Conservation (phyloP, 805 yeast genomes). For the Schwanniomyces polymorphus region DNA sequence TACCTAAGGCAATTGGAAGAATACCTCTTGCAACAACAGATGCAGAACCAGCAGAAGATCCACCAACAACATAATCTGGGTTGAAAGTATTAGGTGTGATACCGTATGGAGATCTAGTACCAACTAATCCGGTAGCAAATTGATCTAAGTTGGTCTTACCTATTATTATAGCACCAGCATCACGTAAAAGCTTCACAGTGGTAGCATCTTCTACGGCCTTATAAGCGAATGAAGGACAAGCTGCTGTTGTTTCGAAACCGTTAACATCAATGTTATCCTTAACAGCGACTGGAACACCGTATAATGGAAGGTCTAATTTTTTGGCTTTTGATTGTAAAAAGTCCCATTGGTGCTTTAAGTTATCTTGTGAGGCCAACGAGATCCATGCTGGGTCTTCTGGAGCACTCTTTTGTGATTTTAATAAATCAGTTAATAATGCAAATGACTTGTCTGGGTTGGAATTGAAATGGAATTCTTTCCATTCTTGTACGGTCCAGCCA, state of each 20-base stretch:
- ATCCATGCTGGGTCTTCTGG: conserved; percentile 90
- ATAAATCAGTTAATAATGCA: conserved; percentile 43
- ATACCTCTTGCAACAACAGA: conserved; percentile 85
- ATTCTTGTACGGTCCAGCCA: conserved; percentile 83
- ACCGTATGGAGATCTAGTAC: conserved; percentile 94
- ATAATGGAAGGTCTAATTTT: conserved; percentile 62
- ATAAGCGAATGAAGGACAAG: conserved; percentile 84
- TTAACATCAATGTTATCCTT: conserved; percentile 93
- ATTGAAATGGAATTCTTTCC: conserved; percentile 68
- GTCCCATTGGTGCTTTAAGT: conserved; percentile 74
- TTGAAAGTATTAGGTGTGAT: conserved; percentile 79
- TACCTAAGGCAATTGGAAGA: conserved; percentile 87
- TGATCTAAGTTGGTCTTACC: conserved; percentile 97
- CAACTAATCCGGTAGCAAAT: conserved; percentile 96
- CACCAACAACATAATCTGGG: conserved; percentile 82
- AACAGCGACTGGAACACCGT: conserved; percentile 93
- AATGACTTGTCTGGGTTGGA: conserved; percentile 64
- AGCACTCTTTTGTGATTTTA: conserved; percentile 45
- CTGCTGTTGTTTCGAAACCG: conserved; percentile 87
- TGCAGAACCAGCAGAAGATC: conserved; percentile 96
- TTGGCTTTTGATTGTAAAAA: conserved; percentile 62
- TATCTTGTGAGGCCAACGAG: conserved; percentile 64
- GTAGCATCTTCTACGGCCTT: conserved; percentile 71
- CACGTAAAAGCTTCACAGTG: conserved; percentile 68
- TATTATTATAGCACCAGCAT: conserved; percentile 88